Percentiles rank a stretch among this genome's conserved stretches.
Evolutionary conservation across 1,284 basidiomycete species (phyloP).

Genomic region (Moniliophthora roreri): DNA sequence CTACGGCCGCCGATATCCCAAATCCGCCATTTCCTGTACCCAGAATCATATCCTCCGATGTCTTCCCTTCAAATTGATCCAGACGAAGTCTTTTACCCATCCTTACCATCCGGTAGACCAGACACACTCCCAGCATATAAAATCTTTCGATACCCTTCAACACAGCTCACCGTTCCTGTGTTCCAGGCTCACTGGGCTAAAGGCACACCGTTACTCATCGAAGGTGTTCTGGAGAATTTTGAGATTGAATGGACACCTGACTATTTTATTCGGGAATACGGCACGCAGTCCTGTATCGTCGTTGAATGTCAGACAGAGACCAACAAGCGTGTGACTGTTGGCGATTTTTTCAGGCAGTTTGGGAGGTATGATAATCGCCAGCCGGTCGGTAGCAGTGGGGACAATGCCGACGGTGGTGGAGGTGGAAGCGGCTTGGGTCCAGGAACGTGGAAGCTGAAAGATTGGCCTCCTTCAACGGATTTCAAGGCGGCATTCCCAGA

Average conservation of each 20-base stretch:
- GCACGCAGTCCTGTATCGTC: slow-evolving; percentile 66
- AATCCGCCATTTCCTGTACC: neutral
- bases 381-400: too few species aligned
- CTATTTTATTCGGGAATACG: slow-evolving; percentile 75
- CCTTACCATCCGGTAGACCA: slow-evolving; percentile 2
- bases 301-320: slow-evolving; percentile 78
- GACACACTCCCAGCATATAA: slow-evolving; percentile 40
- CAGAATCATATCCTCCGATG: neutral
- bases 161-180: slow-evolving; percentile 54
- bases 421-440: neutral
- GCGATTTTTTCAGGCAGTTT: slow-evolving; percentile 81
- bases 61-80: neutral
- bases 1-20: too few species aligned
- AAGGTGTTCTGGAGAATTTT: slow-evolving; percentile 61
- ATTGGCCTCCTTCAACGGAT: slow-evolving; percentile 89
- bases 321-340: slow-evolving; percentile 64
- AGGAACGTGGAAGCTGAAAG: slow-evolving; percentile 84
- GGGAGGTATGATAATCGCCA: slow-evolving; percentile 56
- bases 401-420: neutral
- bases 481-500: slow-evolving; percentile 84
- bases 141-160: slow-evolving; percentile 45
- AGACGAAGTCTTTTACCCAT: neutral
- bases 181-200: slow-evolving; percentile 73
- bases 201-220: slow-evolving; percentile 79
- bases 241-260: slow-evolving; percentile 78